Evolutionary conservation across 2,329 filamentous ascomycete genomes (phyloP).

Genomic region (Westerdykella aurantiaca): DNA sequence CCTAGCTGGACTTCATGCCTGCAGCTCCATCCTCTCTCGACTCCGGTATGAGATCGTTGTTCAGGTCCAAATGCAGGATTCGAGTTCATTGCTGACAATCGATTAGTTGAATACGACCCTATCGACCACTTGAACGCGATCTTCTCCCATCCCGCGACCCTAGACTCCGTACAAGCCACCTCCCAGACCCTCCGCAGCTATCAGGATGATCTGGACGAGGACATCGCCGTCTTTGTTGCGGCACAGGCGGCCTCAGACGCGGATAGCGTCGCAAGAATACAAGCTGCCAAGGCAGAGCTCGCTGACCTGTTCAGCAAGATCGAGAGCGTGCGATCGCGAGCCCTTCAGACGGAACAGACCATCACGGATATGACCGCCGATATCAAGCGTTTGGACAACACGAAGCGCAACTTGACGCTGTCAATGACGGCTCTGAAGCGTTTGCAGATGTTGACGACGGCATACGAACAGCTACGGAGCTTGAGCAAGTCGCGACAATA

Average conservation of each 20-base stretch:
- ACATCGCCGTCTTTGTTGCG: constrained; percentile 67
- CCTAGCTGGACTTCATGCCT: constrained; percentile 33
- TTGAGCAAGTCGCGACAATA: constrained; percentile 85
- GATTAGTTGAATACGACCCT: constrained; percentile 76
- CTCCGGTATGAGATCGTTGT: constrained; percentile 27
- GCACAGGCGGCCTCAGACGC: constrained; percentile 78
- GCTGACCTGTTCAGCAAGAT: constrained; percentile 90
- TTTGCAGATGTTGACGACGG: constrained; percentile 96
- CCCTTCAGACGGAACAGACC: constrained; percentile 85
- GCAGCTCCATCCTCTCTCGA: constrained; percentile 33
- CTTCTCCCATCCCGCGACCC: constrained; percentile 82
- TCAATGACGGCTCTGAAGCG: constrained; percentile 98
- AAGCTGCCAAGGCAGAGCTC: constrained; percentile 77
- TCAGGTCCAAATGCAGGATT: constrained; percentile 2
- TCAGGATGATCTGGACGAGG: constrained; percentile 73
- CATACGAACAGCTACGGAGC: constrained; percentile 90
- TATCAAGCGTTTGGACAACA: constrained; percentile 93
- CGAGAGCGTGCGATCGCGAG: constrained; percentile 82
- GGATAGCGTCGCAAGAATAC: constrained; percentile 85
- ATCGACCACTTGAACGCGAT: constrained; percentile 89
- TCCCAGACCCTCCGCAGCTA: constrained; percentile 67
- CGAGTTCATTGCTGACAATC: constrained; percentile 19
- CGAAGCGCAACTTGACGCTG: constrained; percentile 90
- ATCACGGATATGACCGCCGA: constrained; percentile 99
- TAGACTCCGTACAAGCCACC: constrained; percentile 69